Conservation (phyloP, 148 eudicot genomes). For the Vaccinium myrtillus region DNA sequence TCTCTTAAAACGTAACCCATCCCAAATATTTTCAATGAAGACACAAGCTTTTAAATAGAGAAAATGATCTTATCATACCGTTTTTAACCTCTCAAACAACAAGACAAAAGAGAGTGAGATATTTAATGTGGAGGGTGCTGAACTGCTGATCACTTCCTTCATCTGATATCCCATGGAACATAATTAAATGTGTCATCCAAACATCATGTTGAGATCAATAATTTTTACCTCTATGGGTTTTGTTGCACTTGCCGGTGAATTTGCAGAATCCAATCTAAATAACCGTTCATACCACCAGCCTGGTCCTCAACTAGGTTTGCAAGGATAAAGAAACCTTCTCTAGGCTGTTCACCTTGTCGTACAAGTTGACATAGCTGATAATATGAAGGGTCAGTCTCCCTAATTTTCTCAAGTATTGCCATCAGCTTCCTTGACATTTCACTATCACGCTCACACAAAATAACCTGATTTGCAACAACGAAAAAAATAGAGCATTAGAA, state of each 20-base stretch:
- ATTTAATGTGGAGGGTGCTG: not conserved
- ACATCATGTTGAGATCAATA: conserved; percentile 4
- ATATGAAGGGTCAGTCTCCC: conserved; percentile 65
- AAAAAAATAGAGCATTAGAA: conserved; percentile 15
- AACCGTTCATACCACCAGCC: conserved; percentile 66
- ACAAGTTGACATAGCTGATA: conserved; percentile 86
- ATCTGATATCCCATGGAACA: not conserved
- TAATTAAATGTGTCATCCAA: not conserved
- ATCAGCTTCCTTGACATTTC: conserved; percentile 80
- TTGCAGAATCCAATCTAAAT: conserved; percentile 80
- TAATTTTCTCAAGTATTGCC: conserved; percentile 49
- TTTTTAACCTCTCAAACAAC: not conserved
- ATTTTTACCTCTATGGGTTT: conserved; percentile 54
- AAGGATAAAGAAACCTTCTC: conserved; percentile 86
- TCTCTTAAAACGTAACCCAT: not conserved
- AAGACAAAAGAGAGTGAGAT: not conserved
- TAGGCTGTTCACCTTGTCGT: conserved; percentile 94
- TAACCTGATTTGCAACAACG: conserved; percentile 40
- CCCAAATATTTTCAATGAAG: not conserved
- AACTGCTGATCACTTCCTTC: too few species aligned
- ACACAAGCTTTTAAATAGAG: not conserved
- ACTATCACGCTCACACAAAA: conserved; percentile 43
- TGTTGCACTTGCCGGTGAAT: conserved; percentile 83
- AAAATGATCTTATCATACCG: not conserved
- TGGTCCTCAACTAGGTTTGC: conserved; percentile 88